These are phyloP conservation scores for Candida alai DNA, from an alignment of 805 yeast species.

Conservation along the genomic window DNA sequence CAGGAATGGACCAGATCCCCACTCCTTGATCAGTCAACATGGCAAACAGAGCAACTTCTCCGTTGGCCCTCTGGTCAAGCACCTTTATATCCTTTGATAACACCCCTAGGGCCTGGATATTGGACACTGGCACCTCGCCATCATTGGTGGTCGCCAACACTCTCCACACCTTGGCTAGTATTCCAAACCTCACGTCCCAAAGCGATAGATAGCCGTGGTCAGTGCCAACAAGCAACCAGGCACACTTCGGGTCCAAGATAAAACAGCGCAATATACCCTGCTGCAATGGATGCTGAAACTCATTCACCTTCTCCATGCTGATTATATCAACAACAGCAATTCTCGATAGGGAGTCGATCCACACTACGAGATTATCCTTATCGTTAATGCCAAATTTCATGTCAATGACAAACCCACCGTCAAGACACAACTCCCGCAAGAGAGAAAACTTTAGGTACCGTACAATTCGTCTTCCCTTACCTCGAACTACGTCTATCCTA, in stretches of 20 bases:
- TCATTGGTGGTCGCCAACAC: slow-evolving; percentile 30
- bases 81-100: slow-evolving; percentile 39
- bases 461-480: slow-evolving; percentile 28
- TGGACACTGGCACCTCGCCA: neutral
- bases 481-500: slow-evolving; percentile 30
- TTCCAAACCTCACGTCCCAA: slow-evolving; percentile 75
- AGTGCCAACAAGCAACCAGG: slow-evolving; percentile 77
- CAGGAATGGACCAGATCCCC: slow-evolving; percentile 73
- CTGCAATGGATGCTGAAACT: slow-evolving; percentile 50
- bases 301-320: slow-evolving; percentile 41
- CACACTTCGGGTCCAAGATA: slow-evolving; percentile 39
- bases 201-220: slow-evolving; percentile 66
- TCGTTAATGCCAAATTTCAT: slow-evolving; percentile 39
- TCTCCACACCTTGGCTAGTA: slow-evolving; percentile 59
- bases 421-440: slow-evolving; percentile 41
- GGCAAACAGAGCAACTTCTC: slow-evolving; percentile 6
- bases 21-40: slow-evolving; percentile 45
- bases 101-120: slow-evolving; percentile 42
- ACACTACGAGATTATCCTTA: slow-evolving; percentile 42
- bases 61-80: slow-evolving; percentile 18
- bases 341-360: slow-evolving; percentile 50
- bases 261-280: slow-evolving; percentile 68
- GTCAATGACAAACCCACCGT: slow-evolving; percentile 39
- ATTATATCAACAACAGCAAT: slow-evolving; percentile 57
- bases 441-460: slow-evolving; percentile 24